Conservation (phyloP, 106 monocot species). For the Cymbidium sinense region DNA sequence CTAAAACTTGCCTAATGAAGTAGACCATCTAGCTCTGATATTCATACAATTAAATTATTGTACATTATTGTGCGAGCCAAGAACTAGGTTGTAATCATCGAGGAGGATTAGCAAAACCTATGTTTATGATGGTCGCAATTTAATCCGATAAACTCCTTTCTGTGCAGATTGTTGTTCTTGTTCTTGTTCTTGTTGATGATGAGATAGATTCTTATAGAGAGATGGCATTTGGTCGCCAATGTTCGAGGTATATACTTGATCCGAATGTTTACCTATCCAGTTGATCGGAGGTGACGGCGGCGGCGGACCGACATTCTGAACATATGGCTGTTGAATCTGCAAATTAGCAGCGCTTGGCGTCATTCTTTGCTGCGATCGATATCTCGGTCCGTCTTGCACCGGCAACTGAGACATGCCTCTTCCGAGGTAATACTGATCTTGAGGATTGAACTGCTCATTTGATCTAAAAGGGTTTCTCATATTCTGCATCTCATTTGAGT, state of each 20-base stretch:
- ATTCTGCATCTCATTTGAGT: constrained; percentile 18
- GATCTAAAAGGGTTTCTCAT: constrained; percentile 27
- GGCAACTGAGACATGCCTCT: constrained; percentile 33
- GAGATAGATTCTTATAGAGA: background rate
- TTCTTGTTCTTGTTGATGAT: constrained; percentile 19
- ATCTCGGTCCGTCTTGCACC: constrained; percentile 23
- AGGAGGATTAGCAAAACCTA: constrained; percentile 7
- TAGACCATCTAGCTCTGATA: background rate
- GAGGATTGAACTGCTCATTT: constrained; percentile 20
- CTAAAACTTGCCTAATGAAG: background rate
- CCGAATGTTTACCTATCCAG: constrained; percentile 51
- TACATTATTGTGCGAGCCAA: background rate
- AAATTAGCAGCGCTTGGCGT: too few species aligned
- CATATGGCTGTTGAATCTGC: constrained; percentile 14
- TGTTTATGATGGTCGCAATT: constrained; percentile 12
- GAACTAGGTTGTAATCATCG: constrained; percentile 8
- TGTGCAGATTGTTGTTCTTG: constrained; percentile 18
- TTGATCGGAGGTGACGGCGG: constrained; percentile 56
- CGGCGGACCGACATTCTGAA: constrained; percentile 27
- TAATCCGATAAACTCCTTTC: constrained; percentile 40
- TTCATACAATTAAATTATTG: background rate
- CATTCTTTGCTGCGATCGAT: constrained; percentile 9
- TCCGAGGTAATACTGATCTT: constrained; percentile 21
- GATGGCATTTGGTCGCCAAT: background rate
- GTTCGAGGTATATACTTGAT: constrained; percentile 4